Conservation (phyloP, 2,329 filamentous ascomycete species). For the Mariannaea sp. region DNA sequence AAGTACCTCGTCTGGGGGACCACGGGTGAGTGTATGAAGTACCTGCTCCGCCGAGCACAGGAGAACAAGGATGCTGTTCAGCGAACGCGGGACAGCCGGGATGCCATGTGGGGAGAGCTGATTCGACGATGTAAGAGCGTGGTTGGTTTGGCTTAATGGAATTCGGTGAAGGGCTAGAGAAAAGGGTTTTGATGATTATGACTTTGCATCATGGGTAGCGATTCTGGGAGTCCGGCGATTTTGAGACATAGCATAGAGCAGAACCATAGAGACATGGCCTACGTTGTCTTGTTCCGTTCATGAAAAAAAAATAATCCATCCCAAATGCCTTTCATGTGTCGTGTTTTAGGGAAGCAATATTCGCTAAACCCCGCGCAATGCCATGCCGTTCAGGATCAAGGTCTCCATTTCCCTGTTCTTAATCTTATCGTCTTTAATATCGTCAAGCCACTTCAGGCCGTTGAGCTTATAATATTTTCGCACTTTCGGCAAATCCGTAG, state of each 20-base stretch:
- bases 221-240: conserved; percentile 35
- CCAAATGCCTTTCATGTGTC: neutral
- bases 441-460: conserved; percentile 56
- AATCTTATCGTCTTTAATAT: conserved; percentile 48
- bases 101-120: conserved; percentile 67
- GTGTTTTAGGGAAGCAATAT: neutral
- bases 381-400: conserved; percentile 76
- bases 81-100: conserved; percentile 63
- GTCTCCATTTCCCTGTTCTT: conserved; percentile 66
- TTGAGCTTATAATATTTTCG: conserved; percentile 88
- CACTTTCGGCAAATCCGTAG: conserved; percentile 71
- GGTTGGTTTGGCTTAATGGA: conserved; percentile 44
- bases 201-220: conserved; percentile 38
- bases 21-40: conserved; percentile 83
- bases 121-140: conserved; percentile 56
- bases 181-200: conserved; percentile 29
- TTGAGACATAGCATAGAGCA: conserved; percentile 40
- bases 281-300: conserved; percentile 26
- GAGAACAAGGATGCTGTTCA: conserved; percentile 76
- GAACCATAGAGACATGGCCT: too few relatives aligned
- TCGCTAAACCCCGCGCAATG: conserved; percentile 51
- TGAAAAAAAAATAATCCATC: conserved; percentile 10
- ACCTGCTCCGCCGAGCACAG: conserved; percentile 64
- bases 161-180: conserved; percentile 8
- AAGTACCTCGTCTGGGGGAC: conserved; percentile 75